Evolutionary conservation across 2,329 filamentous ascomycete genomes (phyloP), one percentile per base, ranked within the genome.

Genomic region (Pseudomassariella vexata): DNA sequence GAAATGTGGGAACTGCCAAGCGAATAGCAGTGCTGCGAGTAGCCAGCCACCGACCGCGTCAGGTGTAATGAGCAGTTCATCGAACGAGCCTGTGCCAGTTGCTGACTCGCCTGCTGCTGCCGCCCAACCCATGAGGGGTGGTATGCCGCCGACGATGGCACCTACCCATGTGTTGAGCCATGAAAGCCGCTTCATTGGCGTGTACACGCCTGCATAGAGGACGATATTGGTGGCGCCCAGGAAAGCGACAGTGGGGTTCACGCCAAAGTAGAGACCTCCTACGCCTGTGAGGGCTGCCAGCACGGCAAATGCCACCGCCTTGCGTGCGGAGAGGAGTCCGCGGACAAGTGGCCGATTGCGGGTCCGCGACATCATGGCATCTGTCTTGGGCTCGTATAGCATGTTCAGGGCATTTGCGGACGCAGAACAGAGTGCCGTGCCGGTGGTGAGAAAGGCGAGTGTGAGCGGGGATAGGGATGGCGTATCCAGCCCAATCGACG

Each of bases 1-100:
- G 66, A 98, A 98, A 62, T 98, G 92, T 3, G 92, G 88, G 53
- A 98, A 96, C 55, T 98, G 90, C 92, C 92, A 98, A 9, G 88
- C 83, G 45, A 95, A 94, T 5, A 98, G 67, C 6, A 96, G 63
- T 0, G 73, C 78, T 1, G 86, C 90, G 10, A 95, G 66, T 1
- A 96, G 64, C 92, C 92, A 98, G 4, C 90, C 92, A 5, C 92
- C 92, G 9, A 79, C 62, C 17, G 56, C 85, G 44, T 76, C 73
- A 9, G 53, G 49, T 1, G 71, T 81, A 35, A 94, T 75, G 0
- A 94, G 66, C 23, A 94, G 71, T 52, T 92, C 86, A 29, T 73
- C 70, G 80, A 84, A 92, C 9, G 77, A 81, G 19, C 83, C 82
- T 43, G 81, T 78, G 15, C 73, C 76, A 3, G 80, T 85, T 7